Conservation (phyloP, 2,329 filamentous ascomycete species). For the Hymenotorrendiella dingleyae region DNA sequence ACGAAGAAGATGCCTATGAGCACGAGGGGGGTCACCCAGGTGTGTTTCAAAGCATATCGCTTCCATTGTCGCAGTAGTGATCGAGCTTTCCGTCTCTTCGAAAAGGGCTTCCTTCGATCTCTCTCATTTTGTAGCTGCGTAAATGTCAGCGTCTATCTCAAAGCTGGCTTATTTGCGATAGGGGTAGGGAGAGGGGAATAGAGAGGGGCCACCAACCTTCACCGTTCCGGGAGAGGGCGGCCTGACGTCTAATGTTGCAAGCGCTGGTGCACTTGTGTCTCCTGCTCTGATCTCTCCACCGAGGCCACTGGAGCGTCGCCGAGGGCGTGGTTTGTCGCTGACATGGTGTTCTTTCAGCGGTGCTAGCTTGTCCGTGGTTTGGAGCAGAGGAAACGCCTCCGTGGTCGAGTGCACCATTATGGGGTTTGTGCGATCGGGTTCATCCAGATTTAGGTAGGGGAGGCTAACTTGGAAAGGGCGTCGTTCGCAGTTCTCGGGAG, state of each 20-base stretch:
- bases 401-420: constrained; percentile 12
- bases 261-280: constrained; percentile 43
- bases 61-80: constrained; percentile 42
- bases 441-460: background rate
- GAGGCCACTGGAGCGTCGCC: constrained; percentile 41
- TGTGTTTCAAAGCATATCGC: constrained; percentile 46
- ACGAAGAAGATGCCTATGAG: constrained; percentile 57
- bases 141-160: too few relatives aligned
- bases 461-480: constrained; percentile 1
- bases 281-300: constrained; percentile 44
- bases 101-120: constrained; percentile 29
- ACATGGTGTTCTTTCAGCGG: constrained; percentile 15
- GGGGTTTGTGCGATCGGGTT: background rate
- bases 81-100: constrained; percentile 30
- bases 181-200: constrained; percentile 1
- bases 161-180: too few relatives aligned
- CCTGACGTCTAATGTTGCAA: constrained; percentile 39
- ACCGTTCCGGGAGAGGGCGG: constrained; percentile 23
- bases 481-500: too few relatives aligned
- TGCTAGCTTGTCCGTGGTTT: constrained; percentile 21
- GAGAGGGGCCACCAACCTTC: constrained; percentile 17
- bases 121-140: constrained; percentile 25
- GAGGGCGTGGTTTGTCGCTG: constrained; percentile 26
- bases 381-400: constrained; percentile 26
- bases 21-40: constrained; percentile 61